Evolutionary conservation across 108 stramenopile species (phyloP).

Genomic region (Epithemia pelagica): DNA sequence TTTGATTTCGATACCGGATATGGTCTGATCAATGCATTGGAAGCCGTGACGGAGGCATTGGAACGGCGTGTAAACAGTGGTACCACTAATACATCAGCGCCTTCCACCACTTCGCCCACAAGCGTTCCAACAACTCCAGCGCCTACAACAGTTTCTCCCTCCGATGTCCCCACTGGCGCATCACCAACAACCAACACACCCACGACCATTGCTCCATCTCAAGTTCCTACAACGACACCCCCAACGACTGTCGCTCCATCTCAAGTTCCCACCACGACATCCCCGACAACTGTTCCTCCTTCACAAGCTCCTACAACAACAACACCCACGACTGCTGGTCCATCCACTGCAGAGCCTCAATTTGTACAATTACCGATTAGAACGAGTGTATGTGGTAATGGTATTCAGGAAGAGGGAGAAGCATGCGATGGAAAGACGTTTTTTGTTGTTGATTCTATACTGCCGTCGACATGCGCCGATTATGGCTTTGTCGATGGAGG

Average conservation of each 20-base stretch:
- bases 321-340: background rate
- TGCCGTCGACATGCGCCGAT: background rate
- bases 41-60: background rate
- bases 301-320: background rate
- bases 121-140: background rate
- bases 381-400: background rate
- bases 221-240: background rate
- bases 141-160: background rate
- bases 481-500: background rate
- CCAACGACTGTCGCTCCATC: background rate
- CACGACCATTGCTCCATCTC: background rate
- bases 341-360: background rate
- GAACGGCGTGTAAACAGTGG: background rate
- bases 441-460: too few relatives aligned
- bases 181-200: background rate
- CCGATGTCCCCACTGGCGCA: background rate
- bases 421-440: background rate
- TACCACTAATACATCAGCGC: background rate
- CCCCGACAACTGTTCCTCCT: background rate
- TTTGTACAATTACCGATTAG: background rate
- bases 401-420: background rate
- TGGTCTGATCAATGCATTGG: constrained; percentile 2
- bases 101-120: background rate
- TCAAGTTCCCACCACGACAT: background rate
- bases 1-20: constrained; percentile 6